Base-by-base conservation (phyloP, 2,329 filamentous ascomycete species). In the Aspergillus ochraceus region DNA sequence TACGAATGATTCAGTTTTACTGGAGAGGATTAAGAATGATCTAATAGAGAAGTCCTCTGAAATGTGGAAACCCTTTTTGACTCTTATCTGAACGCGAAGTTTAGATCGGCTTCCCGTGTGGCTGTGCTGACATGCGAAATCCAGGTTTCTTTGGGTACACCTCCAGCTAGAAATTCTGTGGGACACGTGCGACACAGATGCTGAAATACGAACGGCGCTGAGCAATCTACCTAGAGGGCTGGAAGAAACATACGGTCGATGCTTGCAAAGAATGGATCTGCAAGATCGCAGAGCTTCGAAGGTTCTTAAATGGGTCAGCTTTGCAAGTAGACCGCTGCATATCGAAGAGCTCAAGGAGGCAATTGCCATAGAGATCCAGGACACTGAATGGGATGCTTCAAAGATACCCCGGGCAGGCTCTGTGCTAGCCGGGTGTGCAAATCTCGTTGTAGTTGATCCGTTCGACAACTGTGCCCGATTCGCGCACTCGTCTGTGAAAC, bases 121-220 rank as follows among this genome's bases (percentile, higher is more conserved):
- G 14, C 9, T 52, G 17, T 12, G 29, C 58, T 67, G 26, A 65
- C 52, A 39, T 8, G 11, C 4, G 26, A 4, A 29, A 29, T 22
- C 17, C 55, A 68, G 66, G 60, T 68, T 68, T 53, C 47, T 65
- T n/a, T 68, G 64, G 64, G 64, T 66, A 3, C 63, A 63, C 54
- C 62, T 68, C 10, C 64, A 67, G 50, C 32, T 67, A 39, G 66
- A 68, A 49, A 65, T 68, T 39, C 60, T 68, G 3, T 68, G 64
- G 66, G 58, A 65, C n/a, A 63, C 57, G 0, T 68, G 65, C 50
- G 49, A 58, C 39, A 64, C 64, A 2, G 65, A 68, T 49, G 47
- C 49, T n/a, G 60, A 60, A 52, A 68, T 68, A 45, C 57, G 53
- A 17, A 29, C 47, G 30, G 59, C 60, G 1, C 53, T 68, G n/a